Evolutionary conservation across 2,329 filamentous ascomycete species (phyloP), one percentile per base, ranked within the genome.

Genomic region (Fusarium sarcochroum): DNA sequence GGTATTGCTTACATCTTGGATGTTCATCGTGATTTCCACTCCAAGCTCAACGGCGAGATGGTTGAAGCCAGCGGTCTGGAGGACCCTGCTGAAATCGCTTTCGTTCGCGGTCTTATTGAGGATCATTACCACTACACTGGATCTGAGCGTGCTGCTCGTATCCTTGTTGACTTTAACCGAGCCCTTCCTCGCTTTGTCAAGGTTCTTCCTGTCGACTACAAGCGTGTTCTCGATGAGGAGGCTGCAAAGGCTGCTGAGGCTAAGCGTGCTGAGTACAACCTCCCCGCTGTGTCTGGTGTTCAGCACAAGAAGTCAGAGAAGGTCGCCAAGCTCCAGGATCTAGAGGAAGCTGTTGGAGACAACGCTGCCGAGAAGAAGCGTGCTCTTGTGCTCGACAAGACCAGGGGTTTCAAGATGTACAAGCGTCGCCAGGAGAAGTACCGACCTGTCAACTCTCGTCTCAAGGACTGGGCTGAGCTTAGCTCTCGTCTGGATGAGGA

Each of bases 91-190:
- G 95, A 98, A 80, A 93, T 98, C 75, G 93, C 94, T 34, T 98
- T 91, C 78, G 86, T 98, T 30, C 93, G 94, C 71, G 92, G 94
- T 66, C 86, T 98, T 71, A 93, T 98, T 57, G 95, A 98, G 83
- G 95, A 98, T 73, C 95, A 98, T 77, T 94, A 98, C 81, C 95
- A 98, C 81, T 98, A 97, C 86, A 98, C 95, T 60, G 95, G 95
- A 63, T 98, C 95, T 15, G 95, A 98, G 84, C 88, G 97, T 55
- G 95, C 95, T 32, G 94, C 94, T 63, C 93, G 95, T 67, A 93
- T 98, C 69, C 85, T 98, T 11, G 87, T 97, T n/a, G 95, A 98
- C 84, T 98, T 98, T 84, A 97, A 90, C 80, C 91, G 94, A 71
- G 94, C 94, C 42, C 88, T 98, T 52, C 91, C 91, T 59, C 92